Evolutionary conservation across 1,139 yeast genomes (phyloP).

Genomic region (Eremothecium gossypii): DNA sequence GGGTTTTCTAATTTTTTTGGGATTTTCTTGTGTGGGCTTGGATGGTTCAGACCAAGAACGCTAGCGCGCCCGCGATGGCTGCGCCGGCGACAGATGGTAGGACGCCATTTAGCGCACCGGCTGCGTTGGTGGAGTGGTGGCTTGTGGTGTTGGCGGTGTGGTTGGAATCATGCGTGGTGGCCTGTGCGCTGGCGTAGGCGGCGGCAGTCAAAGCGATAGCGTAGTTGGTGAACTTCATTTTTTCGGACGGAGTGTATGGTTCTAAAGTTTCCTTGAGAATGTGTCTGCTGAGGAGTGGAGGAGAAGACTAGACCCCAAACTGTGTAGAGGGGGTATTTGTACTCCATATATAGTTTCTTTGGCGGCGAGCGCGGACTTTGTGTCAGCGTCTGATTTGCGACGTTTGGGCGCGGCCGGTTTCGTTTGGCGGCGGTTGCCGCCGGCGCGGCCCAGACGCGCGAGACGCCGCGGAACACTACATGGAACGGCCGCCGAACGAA

Average conservation of each 20-base stretch:
- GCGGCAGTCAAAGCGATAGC: conserved; percentile 17
- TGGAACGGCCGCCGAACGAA: too few relatives aligned
- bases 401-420: conserved; percentile 3
- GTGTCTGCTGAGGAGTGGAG: conserved; percentile 1
- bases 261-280: conserved; percentile 3
- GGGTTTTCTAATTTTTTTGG: background rate
- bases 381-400: conserved; percentile 2
- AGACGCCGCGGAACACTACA: too few relatives aligned
- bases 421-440: too few relatives aligned
- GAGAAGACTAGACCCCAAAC: background rate
- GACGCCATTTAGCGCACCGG: conserved; percentile 11
- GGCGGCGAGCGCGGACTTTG: background rate
- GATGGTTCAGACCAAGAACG: conserved; percentile 16
- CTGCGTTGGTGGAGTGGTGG: conserved; percentile 9
- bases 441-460: too few relatives aligned
- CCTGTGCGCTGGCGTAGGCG: conserved; percentile 10
- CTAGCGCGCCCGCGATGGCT: conserved; percentile 25
- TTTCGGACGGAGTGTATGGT: conserved; percentile 2
- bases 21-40: background rate
- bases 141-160: conserved; percentile 8
- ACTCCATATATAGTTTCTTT: conserved; percentile 2
- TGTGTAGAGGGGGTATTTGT: background rate
- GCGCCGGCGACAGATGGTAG: conserved; percentile 19
- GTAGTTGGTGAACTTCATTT: conserved; percentile 20
- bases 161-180: conserved; percentile 8